Evolutionary conservation across 2,329 filamentous ascomycete genomes (phyloP).

Genomic region (Colletotrichum sp.): DNA sequence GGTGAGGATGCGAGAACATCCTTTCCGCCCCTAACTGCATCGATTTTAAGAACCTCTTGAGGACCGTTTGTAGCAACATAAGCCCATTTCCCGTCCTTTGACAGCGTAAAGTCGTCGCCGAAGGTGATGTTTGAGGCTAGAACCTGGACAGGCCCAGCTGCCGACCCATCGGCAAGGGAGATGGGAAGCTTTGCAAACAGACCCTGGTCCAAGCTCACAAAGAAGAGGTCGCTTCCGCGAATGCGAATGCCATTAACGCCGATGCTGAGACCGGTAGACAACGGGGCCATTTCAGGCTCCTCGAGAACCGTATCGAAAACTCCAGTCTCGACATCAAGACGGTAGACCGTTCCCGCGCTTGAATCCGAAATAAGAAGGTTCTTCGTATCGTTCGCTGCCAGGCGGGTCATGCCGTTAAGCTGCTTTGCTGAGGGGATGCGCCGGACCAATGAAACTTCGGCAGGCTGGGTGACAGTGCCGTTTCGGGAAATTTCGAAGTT

Average conservation of each 20-base stretch:
- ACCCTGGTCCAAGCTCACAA: conserved; percentile 1
- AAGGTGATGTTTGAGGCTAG: not conserved
- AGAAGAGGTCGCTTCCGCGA: not conserved
- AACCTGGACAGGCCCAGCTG: not conserved
- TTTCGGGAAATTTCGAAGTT: not conserved
- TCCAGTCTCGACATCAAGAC: conserved; percentile 20
- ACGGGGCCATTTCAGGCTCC: conserved; percentile 9
- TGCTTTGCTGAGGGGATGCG: conserved; percentile 12
- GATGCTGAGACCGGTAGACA: not conserved
- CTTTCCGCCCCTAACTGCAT: not conserved
- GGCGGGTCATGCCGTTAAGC: conserved; percentile 26
- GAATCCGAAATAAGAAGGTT: conserved; percentile 27
- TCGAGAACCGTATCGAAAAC: conserved; percentile 15
- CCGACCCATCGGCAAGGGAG: not conserved
- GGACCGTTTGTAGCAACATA: conserved; percentile 1
- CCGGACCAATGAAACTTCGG: conserved; percentile 7
- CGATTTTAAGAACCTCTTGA: not conserved
- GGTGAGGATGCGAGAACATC: not conserved
- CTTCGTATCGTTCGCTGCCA: conserved; percentile 10
- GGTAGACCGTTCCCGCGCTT: conserved; percentile 17
- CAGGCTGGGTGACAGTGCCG: not conserved
- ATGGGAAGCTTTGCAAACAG: not conserved
- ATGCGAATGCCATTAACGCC: not conserved
- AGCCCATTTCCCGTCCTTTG: not conserved
- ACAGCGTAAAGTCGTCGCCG: conserved; percentile 9